Base-by-base conservation (phyloP, 202 grass and related monocot species). In the Carex arenaria region DNA sequence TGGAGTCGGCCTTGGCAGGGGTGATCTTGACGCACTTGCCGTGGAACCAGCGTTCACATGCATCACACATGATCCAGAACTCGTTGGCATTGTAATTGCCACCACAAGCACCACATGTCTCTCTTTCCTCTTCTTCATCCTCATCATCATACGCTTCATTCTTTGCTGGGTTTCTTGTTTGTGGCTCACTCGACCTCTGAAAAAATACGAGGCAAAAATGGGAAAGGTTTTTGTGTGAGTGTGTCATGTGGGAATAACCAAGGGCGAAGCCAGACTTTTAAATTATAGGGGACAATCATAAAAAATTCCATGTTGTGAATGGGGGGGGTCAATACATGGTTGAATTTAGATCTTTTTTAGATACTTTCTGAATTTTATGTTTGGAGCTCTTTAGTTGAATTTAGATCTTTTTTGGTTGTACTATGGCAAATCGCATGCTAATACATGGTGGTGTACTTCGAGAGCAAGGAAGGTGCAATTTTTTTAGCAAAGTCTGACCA, bases 21-120 rank as follows among this genome's bases (percentile, higher is more conserved):
- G 90, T 98, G 72, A 95, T 98, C 87, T 93, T 98, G 83, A 98
- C 95, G 2, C 95, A 95, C 83, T 98, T 98, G 23, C 95, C 95
- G 1, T 98, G 95, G 42, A 91, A 98, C 95, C 95, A 98, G 70
- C 84, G 92, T 68, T 95, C 92, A 7, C 95, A 98, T 36, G 92
- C 40, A 57, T 98, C 95, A 3, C 95, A 98, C 8, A 91, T 91
- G 0, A 95, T 98, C 95, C 95, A 95, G 79, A 98, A 98, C 81
- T 98, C 95, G 3, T 91, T 87, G 0, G 92, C 90, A 1, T 82
- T 94, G 40, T 98, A 98, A 62, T 88, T 94, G 18, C 92, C 95
- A 0, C 92, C 95, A 38, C 95, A 95, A 34, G 87, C 87, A 42
- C 95, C 95, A 2, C 95, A 98, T 19, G 94, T 71, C 74, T 98